Evolutionary conservation across 306 rosid species (phyloP).

Genomic region (Luffa aegyptiaca): DNA sequence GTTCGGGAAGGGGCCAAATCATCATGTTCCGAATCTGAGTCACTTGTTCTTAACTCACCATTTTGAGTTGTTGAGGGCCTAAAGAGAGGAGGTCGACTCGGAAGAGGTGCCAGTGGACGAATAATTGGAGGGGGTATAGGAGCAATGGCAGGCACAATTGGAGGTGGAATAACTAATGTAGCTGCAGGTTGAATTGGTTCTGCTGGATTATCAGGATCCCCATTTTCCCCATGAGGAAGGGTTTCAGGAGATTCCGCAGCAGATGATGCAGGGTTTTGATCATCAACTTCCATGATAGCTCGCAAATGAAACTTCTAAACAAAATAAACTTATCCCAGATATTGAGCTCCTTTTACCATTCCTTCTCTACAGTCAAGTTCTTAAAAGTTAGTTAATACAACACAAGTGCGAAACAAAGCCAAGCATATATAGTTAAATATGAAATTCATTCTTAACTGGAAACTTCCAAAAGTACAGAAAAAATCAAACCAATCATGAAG

Average conservation of each 20-base stretch:
- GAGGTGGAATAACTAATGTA: slow-evolving; percentile 24
- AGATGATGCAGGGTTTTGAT: slow-evolving; percentile 29
- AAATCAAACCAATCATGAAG: not conserved
- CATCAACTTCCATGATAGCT: slow-evolving; percentile 40
- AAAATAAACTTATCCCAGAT: not conserved
- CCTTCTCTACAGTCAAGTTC: not conserved
- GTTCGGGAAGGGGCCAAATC: slow-evolving; percentile 23
- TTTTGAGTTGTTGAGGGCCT: slow-evolving; percentile 42
- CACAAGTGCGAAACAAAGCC: not conserved
- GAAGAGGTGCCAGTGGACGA: slow-evolving; percentile 54
- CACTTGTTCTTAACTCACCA: slow-evolving; percentile 51
- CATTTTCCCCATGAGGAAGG: slow-evolving; percentile 28
- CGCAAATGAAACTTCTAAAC: not conserved
- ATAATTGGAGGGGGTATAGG: slow-evolving; percentile 38
- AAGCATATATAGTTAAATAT: not conserved
- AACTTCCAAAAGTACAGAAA: not conserved
- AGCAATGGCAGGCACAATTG: slow-evolving; percentile 55
- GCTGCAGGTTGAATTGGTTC: slow-evolving; percentile 27
- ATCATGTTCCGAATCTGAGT: slow-evolving; percentile 54
- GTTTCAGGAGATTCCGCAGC: slow-evolving; percentile 36
- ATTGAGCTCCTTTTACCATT: not conserved
- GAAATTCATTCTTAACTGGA: not conserved
- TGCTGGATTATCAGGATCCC: slow-evolving; percentile 14
- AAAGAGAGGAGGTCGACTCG: slow-evolving; percentile 41
- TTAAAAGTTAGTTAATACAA: not conserved